Percentiles rank a stretch among this genome's conserved stretches.
These are phyloP conservation scores for Hymenoscyphus scutula DNA, from an alignment of 2,329 filamentous ascomycete species.

Conservation along the genomic window DNA sequence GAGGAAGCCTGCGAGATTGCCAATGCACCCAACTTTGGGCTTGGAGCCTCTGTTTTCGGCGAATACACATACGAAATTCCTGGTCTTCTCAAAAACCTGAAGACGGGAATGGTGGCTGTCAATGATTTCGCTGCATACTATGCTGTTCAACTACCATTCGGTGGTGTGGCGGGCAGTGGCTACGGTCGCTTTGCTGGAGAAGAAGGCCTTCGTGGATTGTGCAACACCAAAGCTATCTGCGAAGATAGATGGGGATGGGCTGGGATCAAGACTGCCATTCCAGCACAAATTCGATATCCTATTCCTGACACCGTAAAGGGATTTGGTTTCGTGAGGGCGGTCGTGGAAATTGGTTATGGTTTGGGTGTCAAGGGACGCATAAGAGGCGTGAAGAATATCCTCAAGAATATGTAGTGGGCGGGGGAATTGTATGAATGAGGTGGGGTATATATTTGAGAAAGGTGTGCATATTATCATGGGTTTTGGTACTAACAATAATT, in stretches of 20 bases:
- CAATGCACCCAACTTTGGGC: conserved; percentile 80
- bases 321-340: conserved; percentile 63
- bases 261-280: conserved; percentile 73
- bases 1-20: conserved; percentile 70
- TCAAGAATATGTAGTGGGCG: conserved; percentile 30
- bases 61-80: conserved; percentile 60
- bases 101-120: conserved; percentile 86
- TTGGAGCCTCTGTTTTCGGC: conserved; percentile 88
- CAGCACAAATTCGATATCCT: conserved; percentile 77
- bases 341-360: conserved; percentile 62
- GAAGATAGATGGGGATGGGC: conserved; percentile 65
- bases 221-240: conserved; percentile 85
- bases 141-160: conserved; percentile 91
- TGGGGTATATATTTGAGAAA: background rate
- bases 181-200: conserved; percentile 92
- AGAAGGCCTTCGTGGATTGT: conserved; percentile 80
- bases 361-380: conserved; percentile 33
- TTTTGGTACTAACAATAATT: conserved; percentile 7
- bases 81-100: conserved; percentile 64
- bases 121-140: conserved; percentile 97
- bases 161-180: conserved; percentile 73
- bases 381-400: conserved; percentile 34
- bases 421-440: background rate
- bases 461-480: background rate
- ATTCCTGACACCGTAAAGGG: conserved; percentile 61